Evolutionary conservation across 2,329 filamentous ascomycete genomes (phyloP), one percentile per base, ranked within the genome.

Genomic region (Blastomyces parvus): DNA sequence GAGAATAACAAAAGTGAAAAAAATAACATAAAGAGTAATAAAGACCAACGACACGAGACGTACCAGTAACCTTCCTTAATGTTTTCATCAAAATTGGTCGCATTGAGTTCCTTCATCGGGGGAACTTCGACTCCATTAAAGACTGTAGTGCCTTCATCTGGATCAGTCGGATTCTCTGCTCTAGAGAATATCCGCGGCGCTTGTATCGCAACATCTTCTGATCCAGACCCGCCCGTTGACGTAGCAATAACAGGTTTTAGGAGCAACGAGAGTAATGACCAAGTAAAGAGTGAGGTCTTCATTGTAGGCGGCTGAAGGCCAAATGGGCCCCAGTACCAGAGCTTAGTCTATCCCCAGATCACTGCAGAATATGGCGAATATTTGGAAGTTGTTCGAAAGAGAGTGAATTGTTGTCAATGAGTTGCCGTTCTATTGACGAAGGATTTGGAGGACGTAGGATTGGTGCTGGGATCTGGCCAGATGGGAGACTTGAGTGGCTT

Each of bases 51-150:
- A 42, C 30, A n/a, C 52, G 1, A n/a, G 66, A 64, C 75, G 69
- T 67, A 81, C 80, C 81, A 83, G 67, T 82, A 81, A 53, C 81
- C 80, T 65, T 82, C 77, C 67, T 80, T 80, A 30, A 78, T 77
- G n/a, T 74, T 75, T 62, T 79, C 75, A 9, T 79, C 75, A 62
- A 83, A 82, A 58, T 75, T 76, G 17, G 78, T 74, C n/a, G 77
- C 79, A 5, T 76, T 74, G 63, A 83, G 72, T 40, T 81, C 78
- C 66, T 75, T 76, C 71, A 83, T 74, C 13, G 80, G 76, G 42
- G 81, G 81, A 27, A 83, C 81, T 67, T 79, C 74, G 30, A 82
- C 70, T 33, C 74, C 80, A 74, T 83, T 83, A 71, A 83, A 83
- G 36, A 74, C 70, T 17, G 80, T 81, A 50, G 74, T 70, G 7